Percentiles rank a stretch among this genome's conserved stretches.
phyloP scores from a whole-genome alignment of 2,329 filamentous ascomycete genomes.

The Penicillium sp. region DNA sequence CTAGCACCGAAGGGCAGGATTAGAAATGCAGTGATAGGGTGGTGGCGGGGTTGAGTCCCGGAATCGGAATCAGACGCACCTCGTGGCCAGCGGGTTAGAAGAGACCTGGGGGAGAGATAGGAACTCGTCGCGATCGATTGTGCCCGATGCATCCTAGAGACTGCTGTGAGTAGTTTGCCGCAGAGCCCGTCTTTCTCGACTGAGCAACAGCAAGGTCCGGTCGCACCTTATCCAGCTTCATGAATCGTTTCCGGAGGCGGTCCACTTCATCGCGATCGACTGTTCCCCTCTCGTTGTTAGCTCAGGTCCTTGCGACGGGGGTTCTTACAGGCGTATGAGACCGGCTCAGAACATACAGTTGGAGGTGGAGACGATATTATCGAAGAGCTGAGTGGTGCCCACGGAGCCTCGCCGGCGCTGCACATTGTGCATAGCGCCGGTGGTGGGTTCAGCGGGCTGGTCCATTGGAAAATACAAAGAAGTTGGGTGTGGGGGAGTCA shows the following conservation, averaged over 20 bases:
- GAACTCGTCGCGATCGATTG: slow-evolving; percentile 98
- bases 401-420: slow-evolving; percentile 43
- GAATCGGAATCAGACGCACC: slow-evolving; percentile 54
- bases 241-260: slow-evolving; percentile 91
- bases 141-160: slow-evolving; percentile 99
- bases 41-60: too few relatives aligned
- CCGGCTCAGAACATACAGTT: slow-evolving; percentile 67
- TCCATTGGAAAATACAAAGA: slow-evolving; percentile 28
- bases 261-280: slow-evolving; percentile 98
- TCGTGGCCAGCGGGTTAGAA: slow-evolving; percentile 93
- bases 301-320: neutral
- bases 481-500: slow-evolving; percentile 24
- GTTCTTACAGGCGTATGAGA: neutral
- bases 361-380: slow-evolving; percentile 92
- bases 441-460: slow-evolving; percentile 38
- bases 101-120: slow-evolving; percentile 95
- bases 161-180: too few relatives aligned
- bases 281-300: slow-evolving; percentile 40
- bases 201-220: too few relatives aligned
- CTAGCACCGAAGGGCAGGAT: too few relatives aligned
- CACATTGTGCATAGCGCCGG: slow-evolving; percentile 46
- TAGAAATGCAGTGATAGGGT: too few relatives aligned
- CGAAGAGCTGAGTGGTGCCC: slow-evolving; percentile 68
- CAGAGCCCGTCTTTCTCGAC: too few relatives aligned
- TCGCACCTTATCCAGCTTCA: slow-evolving; percentile 94